A percentile compares a stretch with the other conserved stretches of the same genome.
These are phyloP conservation scores for Candida dajiaensis DNA, from an alignment of 805 yeast genomes.

Conservation along the genomic window DNA sequence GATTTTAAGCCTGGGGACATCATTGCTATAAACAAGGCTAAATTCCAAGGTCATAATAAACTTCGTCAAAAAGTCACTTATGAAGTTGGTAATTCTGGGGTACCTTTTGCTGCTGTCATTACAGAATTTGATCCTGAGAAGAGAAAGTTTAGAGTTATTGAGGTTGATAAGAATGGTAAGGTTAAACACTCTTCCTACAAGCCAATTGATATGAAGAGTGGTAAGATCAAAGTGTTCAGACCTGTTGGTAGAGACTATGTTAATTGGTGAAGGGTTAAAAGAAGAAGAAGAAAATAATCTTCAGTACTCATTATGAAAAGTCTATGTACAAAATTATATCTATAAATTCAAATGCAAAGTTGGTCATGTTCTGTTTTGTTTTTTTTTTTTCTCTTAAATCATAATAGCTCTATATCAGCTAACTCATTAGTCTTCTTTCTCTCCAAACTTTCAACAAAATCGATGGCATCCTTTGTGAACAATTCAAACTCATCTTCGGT, in stretches of 20 bases:
- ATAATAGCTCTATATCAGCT: not conserved
- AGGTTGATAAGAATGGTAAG: constrained; percentile 43
- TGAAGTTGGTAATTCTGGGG: constrained; percentile 52
- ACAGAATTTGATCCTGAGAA: constrained; percentile 70
- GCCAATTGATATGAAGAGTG: constrained; percentile 67
- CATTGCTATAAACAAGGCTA: constrained; percentile 67
- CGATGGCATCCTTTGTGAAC: constrained; percentile 14
- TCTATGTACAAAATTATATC: not conserved
- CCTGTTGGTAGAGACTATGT: constrained; percentile 67
- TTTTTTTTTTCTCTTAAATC: not conserved
- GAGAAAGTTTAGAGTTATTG: constrained; percentile 64
- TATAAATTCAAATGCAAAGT: not conserved
- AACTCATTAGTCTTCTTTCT: not conserved
- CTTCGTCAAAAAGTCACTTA: constrained; percentile 49
- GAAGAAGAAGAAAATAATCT: no score
- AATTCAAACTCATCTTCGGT: constrained; percentile 10
- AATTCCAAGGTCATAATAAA: constrained; percentile 60
- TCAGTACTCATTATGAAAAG: not conserved
- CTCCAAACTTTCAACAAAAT: constrained; percentile 13
- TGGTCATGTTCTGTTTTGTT: no score
- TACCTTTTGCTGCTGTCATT: constrained; percentile 56
- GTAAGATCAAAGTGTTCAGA: constrained; percentile 76
- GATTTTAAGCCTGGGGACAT: constrained; percentile 82
- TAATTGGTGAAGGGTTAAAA: constrained; percentile 60
- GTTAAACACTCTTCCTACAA: constrained; percentile 58